Conservation (phyloP, 345 rosid species). For the Salix exigua region DNA sequence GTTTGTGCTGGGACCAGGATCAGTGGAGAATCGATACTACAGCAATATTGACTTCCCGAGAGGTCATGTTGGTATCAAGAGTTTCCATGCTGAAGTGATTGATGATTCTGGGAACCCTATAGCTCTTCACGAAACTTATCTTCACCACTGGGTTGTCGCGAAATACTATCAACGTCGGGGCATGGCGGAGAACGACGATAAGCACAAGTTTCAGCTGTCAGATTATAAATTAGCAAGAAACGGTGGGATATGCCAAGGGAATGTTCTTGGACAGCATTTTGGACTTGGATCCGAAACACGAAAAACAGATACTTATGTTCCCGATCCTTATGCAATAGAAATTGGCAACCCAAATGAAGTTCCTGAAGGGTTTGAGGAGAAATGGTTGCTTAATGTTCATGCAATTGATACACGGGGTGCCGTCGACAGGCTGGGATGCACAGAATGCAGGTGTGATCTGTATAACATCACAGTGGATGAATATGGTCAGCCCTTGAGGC, state of each 20-base stretch:
- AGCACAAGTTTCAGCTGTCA: slow-evolving; percentile 1
- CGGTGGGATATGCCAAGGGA: slow-evolving; percentile 58
- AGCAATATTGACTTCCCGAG: slow-evolving; percentile 64
- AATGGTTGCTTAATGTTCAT: slow-evolving; percentile 77
- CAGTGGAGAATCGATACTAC: slow-evolving; percentile 52
- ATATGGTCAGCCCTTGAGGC: slow-evolving; percentile 44
- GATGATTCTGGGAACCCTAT: slow-evolving; percentile 63
- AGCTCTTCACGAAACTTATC: slow-evolving; percentile 80
- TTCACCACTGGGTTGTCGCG: slow-evolving; percentile 79
- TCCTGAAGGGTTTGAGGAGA: slow-evolving; percentile 64
- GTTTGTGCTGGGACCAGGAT: slow-evolving; percentile 71
- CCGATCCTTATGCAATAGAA: slow-evolving; percentile 83
- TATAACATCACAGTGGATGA: slow-evolving; percentile 65
- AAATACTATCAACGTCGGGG: slow-evolving; percentile 41
- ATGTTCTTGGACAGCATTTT: slow-evolving; percentile 45
- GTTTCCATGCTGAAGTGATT: slow-evolving; percentile 62
- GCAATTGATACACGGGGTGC: slow-evolving; percentile 88
- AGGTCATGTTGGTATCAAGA: slow-evolving; percentile 77
- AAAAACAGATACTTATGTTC: slow-evolving; percentile 53
- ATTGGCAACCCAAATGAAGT: slow-evolving; percentile 58
- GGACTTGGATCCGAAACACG: slow-evolving; percentile 92
- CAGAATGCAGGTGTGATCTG: slow-evolving; percentile 67
- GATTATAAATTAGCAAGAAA: slow-evolving; percentile 38
- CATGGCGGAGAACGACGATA: slow-evolving; percentile 8
- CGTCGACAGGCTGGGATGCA: slow-evolving; percentile 67